phyloP scores from a whole-genome alignment of 2,329 filamentous ascomycete species.

The Arthroderma sp. region DNA sequence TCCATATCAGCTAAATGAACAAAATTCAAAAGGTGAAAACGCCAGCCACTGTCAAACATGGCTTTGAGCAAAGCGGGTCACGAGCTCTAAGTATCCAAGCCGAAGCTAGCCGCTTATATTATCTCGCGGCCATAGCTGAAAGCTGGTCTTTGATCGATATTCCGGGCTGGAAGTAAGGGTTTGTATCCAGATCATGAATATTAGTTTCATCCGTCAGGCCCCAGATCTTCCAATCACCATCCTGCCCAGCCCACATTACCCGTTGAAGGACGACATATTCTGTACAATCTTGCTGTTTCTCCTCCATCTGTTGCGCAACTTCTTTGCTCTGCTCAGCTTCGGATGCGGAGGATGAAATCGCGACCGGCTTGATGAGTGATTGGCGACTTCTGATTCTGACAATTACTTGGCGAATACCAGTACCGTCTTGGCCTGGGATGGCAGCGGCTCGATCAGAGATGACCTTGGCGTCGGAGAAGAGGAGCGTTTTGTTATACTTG shows the following conservation, averaged over 20 bases:
- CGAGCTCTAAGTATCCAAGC: too few species aligned
- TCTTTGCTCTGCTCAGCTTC: conserved; percentile 3
- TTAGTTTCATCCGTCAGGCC: conserved; percentile 33
- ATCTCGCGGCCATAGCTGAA: conserved; percentile 17
- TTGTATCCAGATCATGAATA: conserved; percentile 23
- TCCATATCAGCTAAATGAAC: too few species aligned
- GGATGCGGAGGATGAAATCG: conserved; percentile 3
- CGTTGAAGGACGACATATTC: conserved; percentile 42
- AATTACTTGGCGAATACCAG: conserved; percentile 28
- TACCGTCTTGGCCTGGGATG: conserved; percentile 26
- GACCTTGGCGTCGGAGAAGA: conserved; percentile 25
- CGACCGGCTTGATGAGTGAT: conserved; percentile 18
- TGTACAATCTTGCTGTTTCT: conserved; percentile 29
- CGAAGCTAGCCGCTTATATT: conserved; percentile 1
- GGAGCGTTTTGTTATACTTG: conserved; percentile 25
- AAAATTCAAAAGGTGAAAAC: too few species aligned
- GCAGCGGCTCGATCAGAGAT: conserved; percentile 30
- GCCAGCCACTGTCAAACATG: too few species aligned
- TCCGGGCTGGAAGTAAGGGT: conserved; percentile 23
- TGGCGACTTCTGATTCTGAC: conserved; percentile 28
- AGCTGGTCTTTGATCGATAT: conserved; percentile 24
- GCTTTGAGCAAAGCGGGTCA: too few species aligned
- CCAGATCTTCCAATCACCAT: conserved; percentile 38
- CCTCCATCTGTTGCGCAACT: conserved; percentile 9
- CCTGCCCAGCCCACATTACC: conserved; percentile 27